phyloP scores from a whole-genome alignment of 257 asterid genomes.

The Cinchona pubescens region DNA sequence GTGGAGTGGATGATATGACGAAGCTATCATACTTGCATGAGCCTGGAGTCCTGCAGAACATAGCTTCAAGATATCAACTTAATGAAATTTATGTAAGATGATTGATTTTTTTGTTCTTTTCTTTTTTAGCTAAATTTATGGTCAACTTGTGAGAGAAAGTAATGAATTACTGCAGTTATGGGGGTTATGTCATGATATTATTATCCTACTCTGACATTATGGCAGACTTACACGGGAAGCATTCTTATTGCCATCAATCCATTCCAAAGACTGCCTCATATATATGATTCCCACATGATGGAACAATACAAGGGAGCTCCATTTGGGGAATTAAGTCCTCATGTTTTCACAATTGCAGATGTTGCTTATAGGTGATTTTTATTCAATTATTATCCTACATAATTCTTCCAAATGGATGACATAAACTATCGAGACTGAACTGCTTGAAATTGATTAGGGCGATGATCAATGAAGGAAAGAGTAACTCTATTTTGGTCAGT shows the following conservation, averaged over 20 bases:
- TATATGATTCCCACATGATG: slow-evolving; percentile 87
- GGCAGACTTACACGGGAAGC: slow-evolving; percentile 97
- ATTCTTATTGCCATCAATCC: slow-evolving; percentile 98
- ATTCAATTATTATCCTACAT: slow-evolving; percentile 1
- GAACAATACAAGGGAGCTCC: slow-evolving; percentile 93
- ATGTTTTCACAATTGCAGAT: slow-evolving; percentile 96
- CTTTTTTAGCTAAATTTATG: slow-evolving; percentile 7
- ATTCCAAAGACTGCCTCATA: slow-evolving; percentile 93
- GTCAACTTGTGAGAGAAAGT: slow-evolving; percentile 22
- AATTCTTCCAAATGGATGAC: slow-evolving; percentile 17
- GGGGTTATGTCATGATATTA: slow-evolving; percentile 24
- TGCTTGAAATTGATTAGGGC: slow-evolving; percentile 52
- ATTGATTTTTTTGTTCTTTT: slow-evolving; percentile 15
- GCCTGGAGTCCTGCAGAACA: slow-evolving; percentile 93
- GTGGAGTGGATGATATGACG: slow-evolving; percentile 99
- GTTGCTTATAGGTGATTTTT: slow-evolving; percentile 70
- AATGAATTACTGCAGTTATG: slow-evolving; percentile 20
- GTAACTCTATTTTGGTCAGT: slow-evolving; percentile 90
- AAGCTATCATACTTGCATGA: slow-evolving; percentile 90
- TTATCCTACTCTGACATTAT: slow-evolving; percentile 32
- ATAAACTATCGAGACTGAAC: slow-evolving; percentile 32
- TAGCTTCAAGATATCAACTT: slow-evolving; percentile 83
- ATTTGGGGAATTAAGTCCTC: slow-evolving; percentile 90
- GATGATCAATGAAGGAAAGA: slow-evolving; percentile 81
- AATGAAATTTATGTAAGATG: slow-evolving; percentile 83